Base-by-base conservation (phyloP, 1,284 basidiomycete genomes). In the Ustilago cynodontis region DNA sequence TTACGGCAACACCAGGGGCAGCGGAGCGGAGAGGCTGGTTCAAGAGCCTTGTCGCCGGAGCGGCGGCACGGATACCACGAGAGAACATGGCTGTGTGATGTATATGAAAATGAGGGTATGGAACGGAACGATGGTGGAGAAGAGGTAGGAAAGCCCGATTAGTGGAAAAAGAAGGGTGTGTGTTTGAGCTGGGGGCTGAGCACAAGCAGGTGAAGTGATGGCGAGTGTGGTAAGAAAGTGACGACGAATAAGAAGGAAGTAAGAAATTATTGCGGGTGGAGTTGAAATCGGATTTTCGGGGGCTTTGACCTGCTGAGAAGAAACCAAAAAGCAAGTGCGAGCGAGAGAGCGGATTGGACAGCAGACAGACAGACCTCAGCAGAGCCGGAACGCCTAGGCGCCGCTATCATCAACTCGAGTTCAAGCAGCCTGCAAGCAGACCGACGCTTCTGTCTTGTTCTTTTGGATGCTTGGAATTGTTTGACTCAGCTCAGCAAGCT, bases 11-110 rank as follows among this genome's bases (percentile, higher is more conserved):
- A 49, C 68, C 65, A 16, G 78, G 68, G 31, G 79, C 62, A 54
- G 79, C 64, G 53, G 71, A 65, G 52, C 81, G 80, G 64, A 82
- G 74, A 55, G 81, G 77, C 74, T 82, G 81, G 60, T 68, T 72
- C 50, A 81, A 62, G 62, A 78, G 67, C 64, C 81, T 59, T 53
- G 78, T 73, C 64, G 80, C 71, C 61, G 81, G 68, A 26, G 80
- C 76, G 66, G 81, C 80, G 55, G 80, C 59, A 28, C 75, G 74
- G 29, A 78, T 64, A 59, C 75, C 70, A 79, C 74, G 79, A 71
- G 74, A 73, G 60, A 81, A 64, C 72, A 75, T 75, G 67, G 66
- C 62, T 62, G 41, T 75, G 49, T 52, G 53, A 20, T 51, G 51
- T 58, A 26, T 49, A 51, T 41, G 54, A 31, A 35, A 29, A 31